These are phyloP conservation scores for Chaetomium fimeti DNA, from an alignment of 495 filamentous ascomycete species.

Conservation along the genomic window DNA sequence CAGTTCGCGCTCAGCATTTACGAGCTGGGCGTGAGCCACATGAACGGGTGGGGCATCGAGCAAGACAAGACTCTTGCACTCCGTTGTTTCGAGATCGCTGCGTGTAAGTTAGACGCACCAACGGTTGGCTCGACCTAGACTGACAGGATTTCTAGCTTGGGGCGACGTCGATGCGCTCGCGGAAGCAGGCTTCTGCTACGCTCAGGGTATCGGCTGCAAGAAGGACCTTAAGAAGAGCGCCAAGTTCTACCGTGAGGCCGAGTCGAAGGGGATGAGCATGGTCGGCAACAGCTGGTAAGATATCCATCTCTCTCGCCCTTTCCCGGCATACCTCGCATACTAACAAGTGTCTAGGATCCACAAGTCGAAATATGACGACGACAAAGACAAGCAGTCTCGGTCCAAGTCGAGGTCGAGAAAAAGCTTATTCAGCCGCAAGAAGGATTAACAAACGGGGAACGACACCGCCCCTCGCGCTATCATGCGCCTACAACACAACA, in stretches of 20 bases:
- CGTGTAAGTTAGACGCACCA: slow-evolving; percentile 53
- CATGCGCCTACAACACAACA: slow-evolving; percentile 8
- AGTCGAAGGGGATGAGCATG: slow-evolving; percentile 93
- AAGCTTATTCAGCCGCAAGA: slow-evolving; percentile 44
- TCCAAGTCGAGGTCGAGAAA: slow-evolving; percentile 49
- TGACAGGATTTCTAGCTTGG: slow-evolving; percentile 59
- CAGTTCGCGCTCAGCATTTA: slow-evolving; percentile 95
- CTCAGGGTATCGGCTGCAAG: slow-evolving; percentile 81
- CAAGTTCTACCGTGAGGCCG: slow-evolving; percentile 83
- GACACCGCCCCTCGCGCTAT: background rate
- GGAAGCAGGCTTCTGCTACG: slow-evolving; percentile 85
- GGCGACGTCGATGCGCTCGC: slow-evolving; percentile 93
- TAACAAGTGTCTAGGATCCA: slow-evolving; percentile 66
- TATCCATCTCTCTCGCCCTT: background rate
- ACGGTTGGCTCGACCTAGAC: slow-evolving; percentile 6
- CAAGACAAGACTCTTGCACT: slow-evolving; percentile 86
- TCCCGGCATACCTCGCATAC: background rate
- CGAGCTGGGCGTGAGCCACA: slow-evolving; percentile 91
- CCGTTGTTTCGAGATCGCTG: slow-evolving; percentile 94
- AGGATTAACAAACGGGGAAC: slow-evolving; percentile 11
- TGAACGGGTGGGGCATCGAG: slow-evolving; percentile 96
- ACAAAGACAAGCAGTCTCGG: slow-evolving; percentile 43
- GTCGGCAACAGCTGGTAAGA: slow-evolving; percentile 95
- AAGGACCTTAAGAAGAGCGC: slow-evolving; percentile 96
- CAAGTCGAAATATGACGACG: slow-evolving; percentile 83